Conservation (phyloP, 164 flowering plant genomes). For the Dillenia turbinata region DNA sequence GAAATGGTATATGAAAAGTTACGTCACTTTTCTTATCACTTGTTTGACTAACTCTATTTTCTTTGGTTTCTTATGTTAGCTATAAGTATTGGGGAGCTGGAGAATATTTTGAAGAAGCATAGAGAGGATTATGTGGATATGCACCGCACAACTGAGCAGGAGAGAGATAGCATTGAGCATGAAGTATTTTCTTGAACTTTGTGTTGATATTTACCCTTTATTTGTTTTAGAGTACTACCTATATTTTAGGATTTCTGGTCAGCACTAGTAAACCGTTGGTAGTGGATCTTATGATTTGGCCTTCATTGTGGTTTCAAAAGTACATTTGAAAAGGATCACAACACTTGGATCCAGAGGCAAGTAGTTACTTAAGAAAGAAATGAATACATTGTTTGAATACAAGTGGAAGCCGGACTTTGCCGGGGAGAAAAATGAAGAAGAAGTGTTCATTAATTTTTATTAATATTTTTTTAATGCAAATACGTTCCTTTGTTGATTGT, state of each 20-base stretch:
- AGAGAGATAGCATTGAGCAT: slow-evolving; percentile 93
- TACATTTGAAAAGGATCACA: not conserved
- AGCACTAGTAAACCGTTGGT: no score
- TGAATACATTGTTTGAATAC: no score
- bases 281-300: not conserved
- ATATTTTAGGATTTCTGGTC: no score
- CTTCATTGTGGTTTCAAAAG: no score
- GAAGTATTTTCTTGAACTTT: slow-evolving; percentile 49
- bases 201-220: no score
- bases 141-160: slow-evolving; percentile 86
- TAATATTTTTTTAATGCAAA: no score
- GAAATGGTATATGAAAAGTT: no score
- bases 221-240: no score
- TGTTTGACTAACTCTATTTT: not conserved
- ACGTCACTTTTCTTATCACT: not conserved
- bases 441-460: no score
- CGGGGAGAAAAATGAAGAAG: no score
- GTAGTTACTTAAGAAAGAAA: not conserved
- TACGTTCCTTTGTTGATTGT: no score
- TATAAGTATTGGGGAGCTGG: slow-evolving; percentile 82
- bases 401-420: no score
- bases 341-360: not conserved
- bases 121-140: slow-evolving; percentile 81
- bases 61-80: slow-evolving; percentile 33
- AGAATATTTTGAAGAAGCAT: slow-evolving; percentile 71